phyloP scores from a whole-genome alignment of 768 basidiomycete genomes.

The Auricularia auricula-judae region DNA sequence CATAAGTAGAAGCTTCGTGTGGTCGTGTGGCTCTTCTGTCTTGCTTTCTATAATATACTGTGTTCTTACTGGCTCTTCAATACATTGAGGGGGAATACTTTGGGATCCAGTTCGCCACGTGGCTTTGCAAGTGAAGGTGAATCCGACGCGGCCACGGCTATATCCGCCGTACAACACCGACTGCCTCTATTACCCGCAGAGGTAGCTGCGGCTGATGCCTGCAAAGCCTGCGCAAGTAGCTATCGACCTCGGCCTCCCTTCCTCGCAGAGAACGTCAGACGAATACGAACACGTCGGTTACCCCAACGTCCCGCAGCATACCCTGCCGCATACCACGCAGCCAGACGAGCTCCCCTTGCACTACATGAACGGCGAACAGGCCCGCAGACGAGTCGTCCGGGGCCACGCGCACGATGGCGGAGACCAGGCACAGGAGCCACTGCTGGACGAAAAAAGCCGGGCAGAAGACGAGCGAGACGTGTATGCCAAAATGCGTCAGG shows the following conservation, averaged over 20 bases:
- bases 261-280: conserved; percentile 39
- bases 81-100: neutral
- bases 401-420: conserved; percentile 8
- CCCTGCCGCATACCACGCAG: conserved; percentile 9
- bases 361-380: conserved; percentile 41
- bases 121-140: too few relatives aligned
- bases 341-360: conserved; percentile 36
- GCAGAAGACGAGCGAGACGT: conserved; percentile 58
- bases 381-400: conserved; percentile 32
- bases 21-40: neutral
- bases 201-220: neutral
- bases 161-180: too few relatives aligned
- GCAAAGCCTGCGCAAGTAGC: conserved; percentile 34
- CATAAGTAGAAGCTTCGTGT: conserved; percentile 16
- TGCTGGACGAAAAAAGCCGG: conserved; percentile 17
- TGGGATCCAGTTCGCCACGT: too few relatives aligned
- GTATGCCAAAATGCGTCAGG: conserved; percentile 32
- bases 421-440: conserved; percentile 3
- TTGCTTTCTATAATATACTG: neutral
- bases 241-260: conserved; percentile 54
- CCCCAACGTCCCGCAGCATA: conserved; percentile 26
- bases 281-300: conserved; percentile 66
- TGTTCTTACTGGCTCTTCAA: neutral
- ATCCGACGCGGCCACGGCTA: too few relatives aligned
- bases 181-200: too few relatives aligned